Base-by-base conservation (phyloP, 192 early-diverging fungal species). In the Podochytrium sp. region DNA sequence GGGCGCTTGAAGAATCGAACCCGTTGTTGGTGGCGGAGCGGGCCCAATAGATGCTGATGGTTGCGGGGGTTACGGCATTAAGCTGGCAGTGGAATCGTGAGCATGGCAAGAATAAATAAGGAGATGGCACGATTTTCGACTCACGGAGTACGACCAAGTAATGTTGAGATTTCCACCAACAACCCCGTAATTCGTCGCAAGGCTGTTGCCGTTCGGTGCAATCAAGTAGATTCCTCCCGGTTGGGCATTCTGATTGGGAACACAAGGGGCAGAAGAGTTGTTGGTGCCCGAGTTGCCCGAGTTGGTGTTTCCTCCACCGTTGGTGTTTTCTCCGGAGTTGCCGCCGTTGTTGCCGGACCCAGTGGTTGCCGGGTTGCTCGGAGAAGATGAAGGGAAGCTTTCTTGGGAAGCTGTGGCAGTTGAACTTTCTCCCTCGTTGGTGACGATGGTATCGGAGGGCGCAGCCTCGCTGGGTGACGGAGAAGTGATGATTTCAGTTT, bases 81-180 rank as follows among this genome's bases (percentile, higher is more conserved):
- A 18, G 20, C 61, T 63, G 56, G 16, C 32, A 33, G n/a, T 49
- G n/a, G n/a, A n/a, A n/a, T n/a, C n/a, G 47, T n/a, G 47, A 49
- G 47, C 12, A 49, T 12, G 37, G 20, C 10, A 38, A 7, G 20
- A 42, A 50, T 20, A 23, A 25, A 32, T 16, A 66, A 50, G 39
- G 20, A 27, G 50, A 33, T 1, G 30, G 55, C 43, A 0, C 43
- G 0, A 47, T 47, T 16, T 47, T 16, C n/a, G n/a, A 43, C 65
- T 66, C 43, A 43, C 43, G 16, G 7, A 25, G 27, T 43, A 50
- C 7, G 12, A 20, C 65, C 41, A 66, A 30, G 42, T 50, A 32
- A 43, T 49, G 43, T 66, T 66, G 18, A 50, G 65, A n/a, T 51
- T 50, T 10, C 65, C 43, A 29, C 61, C 61, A 29, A 50, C 42